Evolutionary conservation across 139 green algal genomes (phyloP).

Genomic region (Yamagishiella unicocca): DNA sequence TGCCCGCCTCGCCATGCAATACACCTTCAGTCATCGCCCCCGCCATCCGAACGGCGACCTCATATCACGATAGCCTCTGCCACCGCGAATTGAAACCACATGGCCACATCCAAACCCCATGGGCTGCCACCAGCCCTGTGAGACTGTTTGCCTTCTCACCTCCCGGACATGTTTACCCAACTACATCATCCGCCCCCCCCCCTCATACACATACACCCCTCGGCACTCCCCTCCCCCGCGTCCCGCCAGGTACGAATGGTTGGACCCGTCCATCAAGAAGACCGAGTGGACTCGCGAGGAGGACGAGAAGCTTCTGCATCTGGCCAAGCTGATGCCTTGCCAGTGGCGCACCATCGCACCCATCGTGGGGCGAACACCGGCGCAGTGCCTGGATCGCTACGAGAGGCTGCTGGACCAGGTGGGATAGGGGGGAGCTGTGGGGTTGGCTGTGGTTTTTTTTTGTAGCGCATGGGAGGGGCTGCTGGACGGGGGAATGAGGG

Average conservation of each 20-base stretch:
- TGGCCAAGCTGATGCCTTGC: slow-evolving; percentile 99
- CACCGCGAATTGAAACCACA: too few relatives aligned
- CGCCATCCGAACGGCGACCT: too few relatives aligned
- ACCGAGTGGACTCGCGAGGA: slow-evolving; percentile 99
- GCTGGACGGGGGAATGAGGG: too few relatives aligned
- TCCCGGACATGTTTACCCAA: neutral
- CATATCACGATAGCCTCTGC: too few relatives aligned
- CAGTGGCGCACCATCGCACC: slow-evolving; percentile 99
- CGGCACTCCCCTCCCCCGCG: neutral
- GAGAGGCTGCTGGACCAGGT: slow-evolving; percentile 84
- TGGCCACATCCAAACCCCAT: too few relatives aligned
- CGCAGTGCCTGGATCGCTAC: slow-evolving; percentile 97
- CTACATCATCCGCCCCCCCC: neutral
- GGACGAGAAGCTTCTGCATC: slow-evolving; percentile 99
- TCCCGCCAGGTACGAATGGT: slow-evolving; percentile 93
- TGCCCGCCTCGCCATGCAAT: too few relatives aligned
- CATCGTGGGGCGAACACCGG: slow-evolving; percentile 96
- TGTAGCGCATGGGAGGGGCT: too few relatives aligned
- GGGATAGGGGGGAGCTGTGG: neutral
- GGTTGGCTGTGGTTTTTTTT: too few relatives aligned
- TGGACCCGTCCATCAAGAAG: slow-evolving; percentile 99
- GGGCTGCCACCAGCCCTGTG: too few relatives aligned
- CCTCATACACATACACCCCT: too few relatives aligned
- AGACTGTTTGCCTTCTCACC: too few relatives aligned
- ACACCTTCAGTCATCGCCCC: too few relatives aligned